A percentile compares a stretch with the other conserved stretches of the same genome.
These are phyloP conservation scores for Cotoneaster glaucophyllus DNA, from an alignment of 306 rosid genomes.

Conservation along the genomic window DNA sequence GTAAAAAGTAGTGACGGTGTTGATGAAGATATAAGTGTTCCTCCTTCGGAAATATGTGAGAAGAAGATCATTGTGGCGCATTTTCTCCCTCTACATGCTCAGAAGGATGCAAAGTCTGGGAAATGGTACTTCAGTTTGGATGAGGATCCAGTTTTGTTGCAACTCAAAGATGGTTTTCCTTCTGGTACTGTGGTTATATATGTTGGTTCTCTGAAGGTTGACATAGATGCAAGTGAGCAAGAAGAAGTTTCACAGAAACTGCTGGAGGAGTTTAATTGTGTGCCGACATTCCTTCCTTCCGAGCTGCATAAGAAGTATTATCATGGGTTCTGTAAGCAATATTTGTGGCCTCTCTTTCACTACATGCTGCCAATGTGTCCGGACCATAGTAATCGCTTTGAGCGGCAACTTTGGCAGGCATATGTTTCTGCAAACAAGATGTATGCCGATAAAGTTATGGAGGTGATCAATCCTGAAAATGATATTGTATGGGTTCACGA, in stretches of 20 bases:
- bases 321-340: conserved; percentile 80
- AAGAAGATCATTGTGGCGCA: conserved; percentile 61
- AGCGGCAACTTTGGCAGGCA: conserved; percentile 74
- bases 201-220: conserved; percentile 65
- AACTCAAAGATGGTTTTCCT: conserved; percentile 59
- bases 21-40: conserved; percentile 21
- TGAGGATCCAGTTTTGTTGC: conserved; percentile 61
- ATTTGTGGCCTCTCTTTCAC: conserved; percentile 79
- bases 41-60: conserved; percentile 25
- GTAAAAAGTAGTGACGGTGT: conserved; percentile 29
- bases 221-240: conserved; percentile 55
- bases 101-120: conserved; percentile 49
- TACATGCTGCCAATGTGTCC: conserved; percentile 79
- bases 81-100: conserved; percentile 64
- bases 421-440: conserved; percentile 76
- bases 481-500: conserved; percentile 93
- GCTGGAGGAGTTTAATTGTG: conserved; percentile 68
- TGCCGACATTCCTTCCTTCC: conserved; percentile 67
- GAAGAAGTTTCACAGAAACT: conserved; percentile 58
- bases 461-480: conserved; percentile 60
- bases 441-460: conserved; percentile 76
- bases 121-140: conserved; percentile 64
- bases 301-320: conserved; percentile 57
- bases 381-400: conserved; percentile 54
- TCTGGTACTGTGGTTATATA: conserved; percentile 45